These are phyloP conservation scores for Hygrophoropsis aurantiaca DNA, from an alignment of 768 basidiomycete species.

Conservation along the genomic window DNA sequence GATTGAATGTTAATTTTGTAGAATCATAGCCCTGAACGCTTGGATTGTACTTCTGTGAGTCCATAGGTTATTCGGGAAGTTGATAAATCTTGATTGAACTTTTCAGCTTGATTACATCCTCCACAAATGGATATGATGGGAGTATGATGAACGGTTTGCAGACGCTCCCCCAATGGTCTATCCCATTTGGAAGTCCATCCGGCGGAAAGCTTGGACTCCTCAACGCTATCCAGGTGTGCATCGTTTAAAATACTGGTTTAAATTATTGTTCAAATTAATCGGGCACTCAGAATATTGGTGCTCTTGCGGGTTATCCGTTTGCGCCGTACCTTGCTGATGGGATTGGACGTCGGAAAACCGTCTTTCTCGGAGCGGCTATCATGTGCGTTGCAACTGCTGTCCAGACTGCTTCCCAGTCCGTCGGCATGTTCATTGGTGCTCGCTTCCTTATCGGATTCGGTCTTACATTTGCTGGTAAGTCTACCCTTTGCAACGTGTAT, in stretches of 20 bases:
- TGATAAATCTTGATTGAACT: slow-evolving; percentile 6
- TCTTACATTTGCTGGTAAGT: slow-evolving; percentile 63
- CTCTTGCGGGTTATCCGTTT: slow-evolving; percentile 66
- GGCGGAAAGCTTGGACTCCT: slow-evolving; percentile 63
- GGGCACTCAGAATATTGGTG: slow-evolving; percentile 63
- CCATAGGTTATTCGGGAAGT: not conserved
- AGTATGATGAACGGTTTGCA: slow-evolving; percentile 84
- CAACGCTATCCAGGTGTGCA: slow-evolving; percentile 67
- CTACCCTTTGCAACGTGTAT: slow-evolving; percentile 6
- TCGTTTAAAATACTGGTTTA: not conserved
- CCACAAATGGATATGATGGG: slow-evolving; percentile 75
- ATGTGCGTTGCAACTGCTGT: slow-evolving; percentile 69
- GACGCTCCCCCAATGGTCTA: slow-evolving; percentile 60
- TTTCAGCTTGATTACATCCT: slow-evolving; percentile 67
- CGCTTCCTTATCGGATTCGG: slow-evolving; percentile 80
- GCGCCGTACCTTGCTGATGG: slow-evolving; percentile 72
- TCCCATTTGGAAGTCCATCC: slow-evolving; percentile 58
- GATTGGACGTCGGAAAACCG: slow-evolving; percentile 63
- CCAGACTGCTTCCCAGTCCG: slow-evolving; percentile 69
- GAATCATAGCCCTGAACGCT: slow-evolving; percentile 60
- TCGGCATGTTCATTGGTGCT: slow-evolving; percentile 80
- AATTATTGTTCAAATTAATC: not conserved
- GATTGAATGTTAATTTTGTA: slow-evolving; percentile 18
- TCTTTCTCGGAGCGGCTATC: slow-evolving; percentile 68
- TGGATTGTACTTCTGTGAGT: slow-evolving; percentile 71